Conservation (phyloP, 148 eudicot genomes). For the Amaranthus cruentus region DNA sequence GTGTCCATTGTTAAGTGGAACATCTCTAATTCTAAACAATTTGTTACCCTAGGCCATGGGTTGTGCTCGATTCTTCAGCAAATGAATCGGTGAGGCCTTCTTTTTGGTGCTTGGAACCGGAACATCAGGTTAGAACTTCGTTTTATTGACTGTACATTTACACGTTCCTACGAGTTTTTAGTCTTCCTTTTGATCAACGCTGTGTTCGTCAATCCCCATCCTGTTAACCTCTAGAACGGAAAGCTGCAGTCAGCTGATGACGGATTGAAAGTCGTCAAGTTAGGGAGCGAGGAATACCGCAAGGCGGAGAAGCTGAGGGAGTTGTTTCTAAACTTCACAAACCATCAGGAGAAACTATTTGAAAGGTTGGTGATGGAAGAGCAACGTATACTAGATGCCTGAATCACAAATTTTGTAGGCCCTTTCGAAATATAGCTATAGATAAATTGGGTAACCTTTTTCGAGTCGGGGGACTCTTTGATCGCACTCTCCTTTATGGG, state of each 20-base stretch:
- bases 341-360: constrained; percentile 33
- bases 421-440: too few species aligned
- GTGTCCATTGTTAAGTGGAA: background rate
- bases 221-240: background rate
- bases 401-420: background rate
- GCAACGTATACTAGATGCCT: constrained; percentile 23
- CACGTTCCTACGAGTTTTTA: background rate
- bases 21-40: background rate
- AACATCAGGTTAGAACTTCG: constrained; percentile 25
- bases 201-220: background rate
- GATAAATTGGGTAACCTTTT: too few species aligned
- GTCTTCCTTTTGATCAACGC: background rate
- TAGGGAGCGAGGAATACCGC: constrained; percentile 42
- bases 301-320: constrained; percentile 36
- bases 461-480: too few species aligned
- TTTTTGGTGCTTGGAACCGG: constrained; percentile 28
- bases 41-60: constrained; percentile 51
- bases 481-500: too few species aligned
- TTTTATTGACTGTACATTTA: background rate
- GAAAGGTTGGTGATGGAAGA: constrained; percentile 38
- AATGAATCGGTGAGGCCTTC: constrained; percentile 21
- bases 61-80: constrained; percentile 23
- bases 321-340: constrained; percentile 26
- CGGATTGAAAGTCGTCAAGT: constrained; percentile 29
- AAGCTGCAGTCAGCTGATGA: constrained; percentile 19